Evolutionary conservation across 176 grass and related monocot species (phyloP).

Genomic region (Triticum timopheevii): DNA sequence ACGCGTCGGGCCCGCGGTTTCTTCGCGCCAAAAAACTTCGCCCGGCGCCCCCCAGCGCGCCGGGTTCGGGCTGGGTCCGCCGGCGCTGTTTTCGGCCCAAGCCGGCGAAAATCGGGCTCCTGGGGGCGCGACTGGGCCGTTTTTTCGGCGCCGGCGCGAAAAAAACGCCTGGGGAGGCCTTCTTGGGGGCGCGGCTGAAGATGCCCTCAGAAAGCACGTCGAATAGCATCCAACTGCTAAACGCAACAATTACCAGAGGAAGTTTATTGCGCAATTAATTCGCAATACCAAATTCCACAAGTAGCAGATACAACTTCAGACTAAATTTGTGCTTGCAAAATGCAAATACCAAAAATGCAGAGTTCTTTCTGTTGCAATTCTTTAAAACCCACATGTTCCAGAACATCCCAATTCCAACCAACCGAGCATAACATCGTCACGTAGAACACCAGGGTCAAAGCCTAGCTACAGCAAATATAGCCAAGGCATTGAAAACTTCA

Average conservation of each 20-base stretch:
- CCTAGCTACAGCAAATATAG: slow-evolving; percentile 13
- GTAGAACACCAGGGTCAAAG: not conserved
- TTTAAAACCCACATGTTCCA: not conserved
- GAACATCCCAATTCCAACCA: slow-evolving; percentile 22
- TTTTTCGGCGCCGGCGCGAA: no score
- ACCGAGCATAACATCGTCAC: slow-evolving; percentile 7
- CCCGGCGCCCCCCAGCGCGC: no score
- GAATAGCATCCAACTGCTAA: not conserved
- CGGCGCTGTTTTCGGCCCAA: no score
- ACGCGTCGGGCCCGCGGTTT: no score
- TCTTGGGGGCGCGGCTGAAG: no score
- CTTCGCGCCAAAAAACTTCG: no score
- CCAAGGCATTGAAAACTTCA: slow-evolving; percentile 20
- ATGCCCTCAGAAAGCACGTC: not conserved
- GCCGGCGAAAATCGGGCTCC: no score
- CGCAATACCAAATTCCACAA: not conserved
- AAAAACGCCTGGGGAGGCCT: no score
- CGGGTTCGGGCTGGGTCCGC: no score
- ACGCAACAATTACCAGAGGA: not conserved
- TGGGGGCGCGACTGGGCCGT: no score
- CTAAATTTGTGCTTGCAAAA: not conserved
- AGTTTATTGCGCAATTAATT: not conserved
- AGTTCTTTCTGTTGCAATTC: not conserved
- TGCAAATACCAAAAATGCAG: not conserved
- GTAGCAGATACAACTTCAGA: not conserved